Evolutionary conservation across 2,329 filamentous ascomycete species (phyloP).

Genomic region (Tolypocladium paradoxum): DNA sequence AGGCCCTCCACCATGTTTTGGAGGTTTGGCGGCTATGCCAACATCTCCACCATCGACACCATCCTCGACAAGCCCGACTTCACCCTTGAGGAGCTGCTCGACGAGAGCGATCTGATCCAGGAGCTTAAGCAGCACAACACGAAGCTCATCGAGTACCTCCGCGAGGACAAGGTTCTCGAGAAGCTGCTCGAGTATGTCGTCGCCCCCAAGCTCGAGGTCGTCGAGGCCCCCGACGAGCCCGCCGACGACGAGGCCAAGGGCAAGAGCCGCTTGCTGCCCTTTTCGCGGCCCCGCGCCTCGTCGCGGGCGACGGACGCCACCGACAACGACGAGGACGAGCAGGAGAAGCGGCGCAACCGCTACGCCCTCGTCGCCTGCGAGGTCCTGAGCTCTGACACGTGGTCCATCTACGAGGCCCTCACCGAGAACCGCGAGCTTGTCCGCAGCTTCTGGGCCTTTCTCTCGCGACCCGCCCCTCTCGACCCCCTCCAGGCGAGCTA

Average conservation of each 20-base stretch:
- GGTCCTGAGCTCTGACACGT: slow-evolving; percentile 88
- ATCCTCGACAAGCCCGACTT: slow-evolving; percentile 96
- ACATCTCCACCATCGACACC: slow-evolving; percentile 90
- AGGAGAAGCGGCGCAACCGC: slow-evolving; percentile 83
- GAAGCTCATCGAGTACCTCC: slow-evolving; percentile 91
- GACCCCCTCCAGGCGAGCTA: slow-evolving; percentile 93
- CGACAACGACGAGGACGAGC: slow-evolving; percentile 55
- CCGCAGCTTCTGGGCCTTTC: slow-evolving; percentile 81
- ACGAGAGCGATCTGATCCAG: slow-evolving; percentile 92
- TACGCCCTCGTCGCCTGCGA: slow-evolving; percentile 92
- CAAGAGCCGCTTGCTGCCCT: slow-evolving; percentile 31
- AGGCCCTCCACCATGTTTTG: slow-evolving; percentile 78
- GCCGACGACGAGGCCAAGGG: slow-evolving; percentile 39
- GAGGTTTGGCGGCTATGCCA: slow-evolving; percentile 98
- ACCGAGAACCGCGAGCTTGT: slow-evolving; percentile 74
- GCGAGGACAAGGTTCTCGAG: slow-evolving; percentile 76
- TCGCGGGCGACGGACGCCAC: slow-evolving; percentile 37
- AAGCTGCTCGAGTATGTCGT: slow-evolving; percentile 85
- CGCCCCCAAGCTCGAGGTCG: slow-evolving; percentile 57
- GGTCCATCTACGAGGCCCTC: slow-evolving; percentile 89
- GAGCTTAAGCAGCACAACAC: slow-evolving; percentile 98
- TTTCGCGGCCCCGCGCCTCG: slow-evolving; percentile 41
- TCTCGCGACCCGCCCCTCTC: slow-evolving; percentile 72
- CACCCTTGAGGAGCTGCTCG: slow-evolving; percentile 87
- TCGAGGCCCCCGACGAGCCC: slow-evolving; percentile 40